phyloP scores from a whole-genome alignment of 805 yeast species.

The Starmerella davenportii region DNA sequence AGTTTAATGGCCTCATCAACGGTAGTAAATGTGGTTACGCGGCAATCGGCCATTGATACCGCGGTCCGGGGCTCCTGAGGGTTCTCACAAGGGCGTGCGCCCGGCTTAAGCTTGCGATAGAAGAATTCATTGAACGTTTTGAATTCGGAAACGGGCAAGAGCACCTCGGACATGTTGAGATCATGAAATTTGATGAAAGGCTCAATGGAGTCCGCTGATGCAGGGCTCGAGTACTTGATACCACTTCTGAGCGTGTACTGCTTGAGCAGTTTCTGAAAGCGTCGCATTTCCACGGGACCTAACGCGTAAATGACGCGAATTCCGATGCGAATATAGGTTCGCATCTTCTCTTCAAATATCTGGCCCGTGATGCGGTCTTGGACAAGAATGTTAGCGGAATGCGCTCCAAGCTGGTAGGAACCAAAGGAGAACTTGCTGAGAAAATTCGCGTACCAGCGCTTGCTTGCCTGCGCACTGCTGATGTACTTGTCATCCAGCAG shows the following conservation, averaged over 20 bases:
- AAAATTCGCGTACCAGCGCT: constrained; percentile 74
- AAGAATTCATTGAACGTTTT: constrained; percentile 77
- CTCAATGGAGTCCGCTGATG: constrained; percentile 47
- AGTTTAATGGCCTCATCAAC: constrained; percentile 46
- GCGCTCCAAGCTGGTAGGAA: constrained; percentile 64
- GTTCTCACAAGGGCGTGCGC: constrained; percentile 54
- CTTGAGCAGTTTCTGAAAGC: constrained; percentile 52
- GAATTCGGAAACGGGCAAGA: constrained; percentile 33
- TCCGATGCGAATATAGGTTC: constrained; percentile 72
- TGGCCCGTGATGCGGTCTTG: constrained; percentile 83
- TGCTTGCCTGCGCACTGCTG: constrained; percentile 63
- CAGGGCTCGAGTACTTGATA: constrained; percentile 53
- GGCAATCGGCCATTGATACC: constrained; percentile 73
- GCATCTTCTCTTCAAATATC: constrained; percentile 84
- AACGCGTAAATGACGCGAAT: constrained; percentile 68
- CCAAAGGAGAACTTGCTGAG: constrained; percentile 78
- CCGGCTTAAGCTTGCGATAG: constrained; percentile 56
- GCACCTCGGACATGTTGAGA: constrained; percentile 57
- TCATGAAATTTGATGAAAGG: constrained; percentile 70
- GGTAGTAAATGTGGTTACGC: constrained; percentile 52
- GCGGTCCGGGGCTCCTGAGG: constrained; percentile 31
- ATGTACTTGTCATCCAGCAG: constrained; percentile 47
- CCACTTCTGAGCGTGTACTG: constrained; percentile 70
- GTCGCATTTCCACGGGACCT: constrained; percentile 67
- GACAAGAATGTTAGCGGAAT: constrained; percentile 84